These are phyloP conservation scores for Exserohilum turcica DNA, from an alignment of 2,329 filamentous ascomycete species.

Conservation along the genomic window DNA sequence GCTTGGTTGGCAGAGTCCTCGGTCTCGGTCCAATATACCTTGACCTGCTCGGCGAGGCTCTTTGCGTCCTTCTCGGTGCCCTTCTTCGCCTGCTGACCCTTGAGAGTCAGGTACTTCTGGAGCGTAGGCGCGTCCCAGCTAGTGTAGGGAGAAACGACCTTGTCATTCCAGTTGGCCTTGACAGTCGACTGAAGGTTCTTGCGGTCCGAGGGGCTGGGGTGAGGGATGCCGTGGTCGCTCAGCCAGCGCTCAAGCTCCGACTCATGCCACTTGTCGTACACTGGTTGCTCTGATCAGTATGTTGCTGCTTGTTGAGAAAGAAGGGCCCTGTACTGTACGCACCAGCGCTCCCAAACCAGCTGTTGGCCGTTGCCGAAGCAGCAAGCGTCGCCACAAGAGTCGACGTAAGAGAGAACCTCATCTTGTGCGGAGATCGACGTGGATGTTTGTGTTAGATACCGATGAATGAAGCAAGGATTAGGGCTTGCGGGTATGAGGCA, in stretches of 20 bases:
- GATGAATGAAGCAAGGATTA: constrained; percentile 27
- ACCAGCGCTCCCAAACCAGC: constrained; percentile 88
- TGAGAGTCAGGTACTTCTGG: constrained; percentile 68
- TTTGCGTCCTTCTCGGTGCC: constrained; percentile 71
- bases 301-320: constrained; percentile 5
- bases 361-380: constrained; percentile 73
- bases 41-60: constrained; percentile 70
- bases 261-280: constrained; percentile 99
- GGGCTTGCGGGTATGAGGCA: constrained; percentile 5
- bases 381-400: constrained; percentile 74
- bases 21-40: constrained; percentile 76
- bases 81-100: constrained; percentile 72
- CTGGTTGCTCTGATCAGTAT: constrained; percentile 55
- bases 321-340: constrained; percentile 49
- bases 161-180: constrained; percentile 83
- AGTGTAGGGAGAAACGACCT: constrained; percentile 75
- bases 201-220: constrained; percentile 87
- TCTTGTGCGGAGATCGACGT: constrained; percentile 51
- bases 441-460: constrained; percentile 19
- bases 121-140: constrained; percentile 76
- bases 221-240: constrained; percentile 86
- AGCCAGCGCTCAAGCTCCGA: constrained; percentile 98
- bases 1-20: constrained; percentile 76
- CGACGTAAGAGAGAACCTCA: constrained; percentile 76
- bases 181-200: constrained; percentile 94